Evolutionary conservation across 495 filamentous ascomycete species (phyloP).

Genomic region (Penicillium argentinense): DNA sequence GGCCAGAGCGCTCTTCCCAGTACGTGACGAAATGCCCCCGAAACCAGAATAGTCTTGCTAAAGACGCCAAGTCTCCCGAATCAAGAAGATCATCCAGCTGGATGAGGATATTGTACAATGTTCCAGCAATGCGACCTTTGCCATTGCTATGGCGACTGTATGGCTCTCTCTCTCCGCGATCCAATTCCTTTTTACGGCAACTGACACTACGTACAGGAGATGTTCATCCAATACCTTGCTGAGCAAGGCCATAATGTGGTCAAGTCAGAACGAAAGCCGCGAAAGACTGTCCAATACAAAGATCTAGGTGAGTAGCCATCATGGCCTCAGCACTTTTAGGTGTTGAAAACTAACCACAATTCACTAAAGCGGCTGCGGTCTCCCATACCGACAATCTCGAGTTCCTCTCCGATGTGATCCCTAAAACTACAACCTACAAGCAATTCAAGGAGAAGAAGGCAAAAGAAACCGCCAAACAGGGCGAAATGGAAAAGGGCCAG

Average conservation of each 20-base stretch:
- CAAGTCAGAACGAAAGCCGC: slow-evolving; percentile 84
- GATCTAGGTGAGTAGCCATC: slow-evolving; percentile 66
- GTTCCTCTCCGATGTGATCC: slow-evolving; percentile 89
- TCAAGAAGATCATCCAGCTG: slow-evolving; percentile 88
- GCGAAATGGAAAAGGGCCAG: slow-evolving; percentile 51
- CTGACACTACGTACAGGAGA: slow-evolving; percentile 58
- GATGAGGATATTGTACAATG: slow-evolving; percentile 83
- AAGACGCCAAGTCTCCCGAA: slow-evolving; percentile 90
- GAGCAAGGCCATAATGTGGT: slow-evolving; percentile 84
- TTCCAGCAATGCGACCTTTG: slow-evolving; percentile 92
- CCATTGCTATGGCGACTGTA: slow-evolving; percentile 87
- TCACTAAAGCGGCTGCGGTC: slow-evolving; percentile 72
- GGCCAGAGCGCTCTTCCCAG: slow-evolving; percentile 82
- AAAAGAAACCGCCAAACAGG: slow-evolving; percentile 45
- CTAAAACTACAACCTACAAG: slow-evolving; percentile 78
- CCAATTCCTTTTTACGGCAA: background rate
- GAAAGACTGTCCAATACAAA: slow-evolving; percentile 93
- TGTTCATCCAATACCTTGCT: slow-evolving; percentile 93
- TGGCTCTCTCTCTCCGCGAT: slow-evolving; percentile 11
- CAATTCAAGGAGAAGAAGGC: slow-evolving; percentile 68
- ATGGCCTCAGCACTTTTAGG: background rate
- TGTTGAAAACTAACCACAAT: background rate
- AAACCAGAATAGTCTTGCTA: too few relatives aligned
- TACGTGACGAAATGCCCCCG: too few relatives aligned
- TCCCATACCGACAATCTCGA: slow-evolving; percentile 90